phyloP scores from a whole-genome alignment of 768 basidiomycete genomes.

The Pisolithus orientalis region DNA sequence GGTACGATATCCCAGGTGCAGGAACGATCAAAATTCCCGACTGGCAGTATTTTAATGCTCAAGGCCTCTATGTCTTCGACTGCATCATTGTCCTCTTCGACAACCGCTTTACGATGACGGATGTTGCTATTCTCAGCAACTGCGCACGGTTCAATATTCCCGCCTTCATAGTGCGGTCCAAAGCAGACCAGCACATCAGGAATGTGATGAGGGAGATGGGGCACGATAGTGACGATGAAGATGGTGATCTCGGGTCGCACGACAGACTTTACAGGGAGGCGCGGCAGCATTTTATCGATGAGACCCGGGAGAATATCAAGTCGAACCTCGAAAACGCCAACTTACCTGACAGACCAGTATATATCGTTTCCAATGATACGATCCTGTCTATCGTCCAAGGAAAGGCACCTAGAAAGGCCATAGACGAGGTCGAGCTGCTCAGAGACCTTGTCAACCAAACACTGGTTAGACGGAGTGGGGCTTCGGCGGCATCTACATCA shows the following conservation, averaged over 20 bases:
- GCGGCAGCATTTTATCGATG: slow-evolving; percentile 17
- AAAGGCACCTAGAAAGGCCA: slow-evolving; percentile 12
- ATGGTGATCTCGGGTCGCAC: slow-evolving; percentile 1
- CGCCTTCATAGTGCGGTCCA: slow-evolving; percentile 30
- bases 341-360: slow-evolving; percentile 21
- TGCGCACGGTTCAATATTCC: slow-evolving; percentile 27
- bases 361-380: slow-evolving; percentile 18
- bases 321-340: slow-evolving; percentile 16
- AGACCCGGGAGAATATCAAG: slow-evolving; percentile 11
- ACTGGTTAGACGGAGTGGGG: slow-evolving; percentile 1
- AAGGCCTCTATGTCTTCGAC: slow-evolving; percentile 33
- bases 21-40: slow-evolving; percentile 26
- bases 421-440: slow-evolving; percentile 19
- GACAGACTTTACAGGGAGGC: slow-evolving; percentile 10
- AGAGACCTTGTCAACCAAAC: slow-evolving; percentile 8
- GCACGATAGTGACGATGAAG: slow-evolving; percentile 8
- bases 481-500: neutral
- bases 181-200: slow-evolving; percentile 27
- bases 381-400: slow-evolving; percentile 14
- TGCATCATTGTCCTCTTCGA: slow-evolving; percentile 27
- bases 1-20: slow-evolving; percentile 33
- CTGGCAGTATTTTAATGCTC: slow-evolving; percentile 34
- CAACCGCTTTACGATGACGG: slow-evolving; percentile 29
- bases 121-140: slow-evolving; percentile 28
- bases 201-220: slow-evolving; percentile 15